phyloP scores from a whole-genome alignment of 164 flowering plant species.

The Hamamelis virginiana region DNA sequence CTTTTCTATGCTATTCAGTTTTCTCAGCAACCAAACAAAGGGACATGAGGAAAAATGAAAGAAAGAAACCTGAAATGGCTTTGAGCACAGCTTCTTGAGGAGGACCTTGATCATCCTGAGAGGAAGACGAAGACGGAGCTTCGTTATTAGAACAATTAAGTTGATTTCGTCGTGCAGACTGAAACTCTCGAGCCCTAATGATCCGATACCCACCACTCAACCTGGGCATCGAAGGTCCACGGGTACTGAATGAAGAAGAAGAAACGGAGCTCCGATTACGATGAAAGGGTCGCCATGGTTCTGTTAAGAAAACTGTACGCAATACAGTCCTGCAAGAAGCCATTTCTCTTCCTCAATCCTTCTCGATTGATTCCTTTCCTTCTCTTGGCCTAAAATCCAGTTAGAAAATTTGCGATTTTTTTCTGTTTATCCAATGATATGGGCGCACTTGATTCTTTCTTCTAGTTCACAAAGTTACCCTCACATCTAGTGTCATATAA shows the following conservation, averaged over 20 bases:
- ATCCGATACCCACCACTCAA: slow-evolving; percentile 3
- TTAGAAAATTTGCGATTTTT: no score
- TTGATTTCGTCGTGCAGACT: slow-evolving; percentile 11
- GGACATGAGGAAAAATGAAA: not conserved
- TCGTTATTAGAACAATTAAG: slow-evolving; percentile 38
- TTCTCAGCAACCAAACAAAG: not conserved
- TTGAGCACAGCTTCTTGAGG: slow-evolving; percentile 95
- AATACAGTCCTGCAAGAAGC: slow-evolving; percentile 47
- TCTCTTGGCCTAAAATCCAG: not conserved
- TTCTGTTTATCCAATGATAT: no score
- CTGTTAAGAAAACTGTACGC: slow-evolving; percentile 43
- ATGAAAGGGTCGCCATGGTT: slow-evolving; percentile 40
- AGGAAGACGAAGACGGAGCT: slow-evolving; percentile 16
- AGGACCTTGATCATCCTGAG: slow-evolving; percentile 59
- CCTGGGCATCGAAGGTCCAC: slow-evolving; percentile 1
- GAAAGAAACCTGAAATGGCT: slow-evolving; percentile 69
- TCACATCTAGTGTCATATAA: no score
- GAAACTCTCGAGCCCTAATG: slow-evolving; percentile 17
- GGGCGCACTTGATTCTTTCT: no score
- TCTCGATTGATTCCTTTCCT: not conserved
- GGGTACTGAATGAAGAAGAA: slow-evolving; percentile 17
- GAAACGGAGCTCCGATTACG: slow-evolving; percentile 15
- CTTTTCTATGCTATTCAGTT: no score
- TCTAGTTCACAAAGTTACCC: no score
- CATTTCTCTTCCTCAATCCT: slow-evolving; percentile 19